Evolutionary conservation across 2,329 filamentous ascomycete species (phyloP).

Genomic region (Claviceps digitariae): DNA sequence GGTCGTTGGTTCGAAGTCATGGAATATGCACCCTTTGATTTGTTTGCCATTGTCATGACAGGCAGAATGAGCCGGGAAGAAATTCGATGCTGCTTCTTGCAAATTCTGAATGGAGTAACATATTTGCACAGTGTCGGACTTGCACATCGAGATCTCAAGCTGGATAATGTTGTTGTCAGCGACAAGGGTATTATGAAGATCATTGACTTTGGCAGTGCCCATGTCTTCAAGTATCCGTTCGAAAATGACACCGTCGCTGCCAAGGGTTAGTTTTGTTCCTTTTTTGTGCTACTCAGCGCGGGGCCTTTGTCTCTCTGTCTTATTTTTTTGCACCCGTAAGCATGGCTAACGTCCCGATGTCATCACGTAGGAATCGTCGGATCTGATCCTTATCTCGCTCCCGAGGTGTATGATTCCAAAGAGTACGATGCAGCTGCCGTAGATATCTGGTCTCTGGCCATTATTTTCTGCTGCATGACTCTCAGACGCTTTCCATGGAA

Average conservation of each 20-base stretch:
- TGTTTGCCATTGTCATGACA: conserved; percentile 98
- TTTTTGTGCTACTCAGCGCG: not conserved
- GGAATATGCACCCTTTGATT: conserved; percentile 92
- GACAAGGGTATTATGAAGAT: conserved; percentile 98
- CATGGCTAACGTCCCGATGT: conserved; percentile 6
- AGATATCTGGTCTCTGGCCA: conserved; percentile 95
- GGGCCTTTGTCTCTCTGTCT: not conserved
- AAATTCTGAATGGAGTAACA: conserved; percentile 87
- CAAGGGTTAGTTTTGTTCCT: conserved; percentile 18
- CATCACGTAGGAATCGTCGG: conserved; percentile 45
- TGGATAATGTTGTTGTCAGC: conserved; percentile 97
- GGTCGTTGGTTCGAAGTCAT: conserved; percentile 96
- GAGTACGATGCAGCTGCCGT: conserved; percentile 90
- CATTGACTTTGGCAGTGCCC: conserved; percentile 95
- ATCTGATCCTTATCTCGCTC: conserved; percentile 89
- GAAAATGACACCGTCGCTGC: conserved; percentile 48
- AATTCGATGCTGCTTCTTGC: conserved; percentile 78
- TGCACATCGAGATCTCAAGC: conserved; percentile 85
- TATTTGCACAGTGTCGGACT: conserved; percentile 93
- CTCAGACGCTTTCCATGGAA: conserved; percentile 95
- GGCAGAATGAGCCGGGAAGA: conserved; percentile 92
- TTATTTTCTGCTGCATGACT: conserved; percentile 99
- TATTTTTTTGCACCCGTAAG: too few relatives aligned
- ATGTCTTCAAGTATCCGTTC: conserved; percentile 95
- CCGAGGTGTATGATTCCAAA: conserved; percentile 86